Conservation (phyloP, 495 filamentous ascomycete genomes). For the Penicillium ochrochloron region DNA sequence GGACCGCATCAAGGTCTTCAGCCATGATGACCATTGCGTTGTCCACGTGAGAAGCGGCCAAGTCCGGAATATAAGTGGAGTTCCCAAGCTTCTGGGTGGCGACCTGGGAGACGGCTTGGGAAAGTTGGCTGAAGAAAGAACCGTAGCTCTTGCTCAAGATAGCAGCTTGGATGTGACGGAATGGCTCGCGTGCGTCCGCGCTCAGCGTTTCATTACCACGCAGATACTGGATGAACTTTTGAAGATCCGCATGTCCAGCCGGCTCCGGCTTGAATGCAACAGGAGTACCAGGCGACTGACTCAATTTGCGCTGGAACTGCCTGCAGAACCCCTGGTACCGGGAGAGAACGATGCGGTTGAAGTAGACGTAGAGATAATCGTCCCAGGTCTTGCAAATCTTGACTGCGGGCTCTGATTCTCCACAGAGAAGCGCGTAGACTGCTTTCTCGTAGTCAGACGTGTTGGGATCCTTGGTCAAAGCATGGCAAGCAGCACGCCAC, state of each 20-base stretch:
- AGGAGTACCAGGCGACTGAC: slow-evolving; percentile 38
- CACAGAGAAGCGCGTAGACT: slow-evolving; percentile 85
- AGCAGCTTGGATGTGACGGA: slow-evolving; percentile 53
- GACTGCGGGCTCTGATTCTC: slow-evolving; percentile 76
- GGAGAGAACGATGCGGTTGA: slow-evolving; percentile 75
- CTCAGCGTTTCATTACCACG: slow-evolving; percentile 42
- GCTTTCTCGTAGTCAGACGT: slow-evolving; percentile 80
- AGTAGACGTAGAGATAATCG: slow-evolving; percentile 87
- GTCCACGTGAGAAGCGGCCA: slow-evolving; percentile 35
- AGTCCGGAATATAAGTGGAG: slow-evolving; percentile 38
- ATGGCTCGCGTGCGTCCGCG: slow-evolving; percentile 48
- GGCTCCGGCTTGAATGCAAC: slow-evolving; percentile 45
- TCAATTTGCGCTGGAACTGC: slow-evolving; percentile 50
- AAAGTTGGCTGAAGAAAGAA: slow-evolving; percentile 42
- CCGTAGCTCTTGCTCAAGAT: slow-evolving; percentile 48
- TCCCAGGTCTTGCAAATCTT: slow-evolving; percentile 82
- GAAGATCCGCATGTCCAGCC: slow-evolving; percentile 44
- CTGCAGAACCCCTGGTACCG: slow-evolving; percentile 52
- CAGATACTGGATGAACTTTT: slow-evolving; percentile 45
- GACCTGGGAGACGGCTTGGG: slow-evolving; percentile 45
- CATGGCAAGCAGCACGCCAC: slow-evolving; percentile 84
- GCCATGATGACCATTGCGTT: slow-evolving; percentile 45
- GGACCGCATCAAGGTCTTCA: slow-evolving; percentile 46
- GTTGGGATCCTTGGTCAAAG: slow-evolving; percentile 68
- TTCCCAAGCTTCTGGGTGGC: slow-evolving; percentile 26